Evolutionary conservation across 305 asterid species (phyloP).

Genomic region (Solanum hybrid): DNA sequence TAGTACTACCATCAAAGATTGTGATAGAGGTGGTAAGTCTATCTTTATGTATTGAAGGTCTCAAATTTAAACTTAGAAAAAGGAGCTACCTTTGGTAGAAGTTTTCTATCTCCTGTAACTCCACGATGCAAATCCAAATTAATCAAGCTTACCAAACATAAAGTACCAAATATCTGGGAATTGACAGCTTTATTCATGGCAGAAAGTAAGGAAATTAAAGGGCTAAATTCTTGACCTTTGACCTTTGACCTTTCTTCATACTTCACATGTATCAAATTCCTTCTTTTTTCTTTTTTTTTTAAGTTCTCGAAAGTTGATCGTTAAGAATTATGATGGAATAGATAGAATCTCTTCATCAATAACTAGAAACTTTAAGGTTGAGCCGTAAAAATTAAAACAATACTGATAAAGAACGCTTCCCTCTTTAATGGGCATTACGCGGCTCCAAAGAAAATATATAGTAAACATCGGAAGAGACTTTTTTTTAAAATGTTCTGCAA

Average conservation of each 20-base stretch:
- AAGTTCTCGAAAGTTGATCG: not conserved
- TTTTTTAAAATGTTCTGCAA: not conserved
- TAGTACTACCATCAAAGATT: not conserved
- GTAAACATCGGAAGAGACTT: not conserved
- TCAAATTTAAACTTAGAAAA: not conserved
- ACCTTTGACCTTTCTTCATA: not conserved
- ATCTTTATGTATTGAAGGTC: not conserved
- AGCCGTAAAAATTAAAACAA: not conserved
- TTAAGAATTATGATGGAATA: not conserved
- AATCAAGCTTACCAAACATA: not conserved
- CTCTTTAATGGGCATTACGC: not conserved
- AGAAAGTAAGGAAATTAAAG: not conserved
- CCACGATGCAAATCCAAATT: not conserved
- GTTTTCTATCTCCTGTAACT: fast-evolving
- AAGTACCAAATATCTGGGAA: not conserved
- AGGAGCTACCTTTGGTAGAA: not conserved
- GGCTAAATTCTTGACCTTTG: not conserved
- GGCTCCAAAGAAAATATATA: not conserved
- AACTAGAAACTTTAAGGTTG: not conserved
- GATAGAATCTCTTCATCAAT: not conserved
- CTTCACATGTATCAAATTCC: not conserved
- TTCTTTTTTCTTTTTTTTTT: not conserved
- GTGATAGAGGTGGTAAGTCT: not conserved
- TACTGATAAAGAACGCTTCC: not conserved
- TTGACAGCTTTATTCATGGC: not conserved